These are phyloP conservation scores for Raphanus sativus DNA, from an alignment of 345 rosid genomes.

Conservation along the genomic window DNA sequence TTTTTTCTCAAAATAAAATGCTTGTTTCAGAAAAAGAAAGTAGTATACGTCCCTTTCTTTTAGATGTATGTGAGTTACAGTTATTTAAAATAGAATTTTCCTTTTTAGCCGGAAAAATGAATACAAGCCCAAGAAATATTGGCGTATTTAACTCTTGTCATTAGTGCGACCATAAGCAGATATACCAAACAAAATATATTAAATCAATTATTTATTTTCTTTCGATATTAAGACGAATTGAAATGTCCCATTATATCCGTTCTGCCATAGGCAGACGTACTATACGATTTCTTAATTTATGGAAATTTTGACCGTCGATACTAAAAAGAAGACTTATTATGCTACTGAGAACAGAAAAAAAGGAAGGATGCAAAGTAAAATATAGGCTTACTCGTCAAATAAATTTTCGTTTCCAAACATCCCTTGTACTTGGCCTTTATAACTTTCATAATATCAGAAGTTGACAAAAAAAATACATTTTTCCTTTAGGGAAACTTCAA, in stretches of 20 bases:
- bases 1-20: too few species aligned
- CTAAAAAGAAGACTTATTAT: constrained; percentile 7
- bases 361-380: neutral
- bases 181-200: constrained; percentile 12
- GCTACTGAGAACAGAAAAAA: neutral
- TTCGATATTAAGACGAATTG: neutral
- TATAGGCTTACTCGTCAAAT: too few species aligned
- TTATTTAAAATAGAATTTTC: too few species aligned
- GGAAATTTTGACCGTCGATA: constrained; percentile 21
- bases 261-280: neutral
- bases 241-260: neutral
- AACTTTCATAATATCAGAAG: too few species aligned
- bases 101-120: too few species aligned
- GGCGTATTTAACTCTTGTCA: constrained; percentile 15
- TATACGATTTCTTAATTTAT: neutral
- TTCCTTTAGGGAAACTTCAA: too few species aligned
- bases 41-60: too few species aligned
- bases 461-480: too few species aligned
- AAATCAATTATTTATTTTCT: neutral
- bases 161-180: constrained; percentile 25
- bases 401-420: too few species aligned
- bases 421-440: too few species aligned
- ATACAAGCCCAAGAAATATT: neutral
- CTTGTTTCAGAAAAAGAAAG: too few species aligned
- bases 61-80: too few species aligned